These are phyloP conservation scores for Lathyrus sativus DNA, from an alignment of 306 rosid genomes.

Conservation along the genomic window DNA sequence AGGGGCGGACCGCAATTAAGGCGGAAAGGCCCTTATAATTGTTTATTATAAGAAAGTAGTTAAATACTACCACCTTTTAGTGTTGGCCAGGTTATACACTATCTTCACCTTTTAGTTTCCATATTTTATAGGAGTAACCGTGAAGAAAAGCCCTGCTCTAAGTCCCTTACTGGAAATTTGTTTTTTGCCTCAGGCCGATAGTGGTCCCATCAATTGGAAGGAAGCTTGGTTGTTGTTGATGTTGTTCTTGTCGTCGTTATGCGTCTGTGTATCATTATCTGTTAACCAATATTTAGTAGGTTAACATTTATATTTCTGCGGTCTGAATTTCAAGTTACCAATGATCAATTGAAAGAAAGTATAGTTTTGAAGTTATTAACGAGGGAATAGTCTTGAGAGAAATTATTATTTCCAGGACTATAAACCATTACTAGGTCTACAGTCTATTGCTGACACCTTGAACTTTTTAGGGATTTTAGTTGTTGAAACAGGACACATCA, in stretches of 20 bases:
- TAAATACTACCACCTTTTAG: background rate
- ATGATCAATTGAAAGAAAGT: slow-evolving; percentile 26
- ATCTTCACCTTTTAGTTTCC: slow-evolving; percentile 11
- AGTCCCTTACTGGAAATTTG: slow-evolving; percentile 19
- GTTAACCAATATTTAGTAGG: slow-evolving; percentile 21
- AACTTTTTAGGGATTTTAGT: slow-evolving; percentile 18
- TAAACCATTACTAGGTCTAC: slow-evolving; percentile 22
- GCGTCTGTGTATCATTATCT: background rate
- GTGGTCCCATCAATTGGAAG: background rate
- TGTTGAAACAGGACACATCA: background rate
- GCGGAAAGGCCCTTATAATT: no score
- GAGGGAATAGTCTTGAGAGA: slow-evolving; percentile 10
- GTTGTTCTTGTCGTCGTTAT: slow-evolving; percentile 3
- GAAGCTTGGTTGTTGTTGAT: slow-evolving; percentile 23
- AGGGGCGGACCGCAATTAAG: no score
- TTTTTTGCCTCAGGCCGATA: slow-evolving; percentile 1
- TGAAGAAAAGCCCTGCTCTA: background rate
- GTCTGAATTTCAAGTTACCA: slow-evolving; percentile 12
- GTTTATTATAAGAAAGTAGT: slow-evolving; percentile 1
- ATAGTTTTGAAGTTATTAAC: slow-evolving; percentile 21
- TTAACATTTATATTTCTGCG: slow-evolving; percentile 16
- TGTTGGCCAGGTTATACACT: slow-evolving; percentile 24
- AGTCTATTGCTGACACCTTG: background rate
- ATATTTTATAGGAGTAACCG: slow-evolving; percentile 16
- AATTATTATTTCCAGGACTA: slow-evolving; percentile 11